These are phyloP conservation scores for Boletus reticuloceps DNA, from an alignment of 768 basidiomycete genomes.

Conservation along the genomic window DNA sequence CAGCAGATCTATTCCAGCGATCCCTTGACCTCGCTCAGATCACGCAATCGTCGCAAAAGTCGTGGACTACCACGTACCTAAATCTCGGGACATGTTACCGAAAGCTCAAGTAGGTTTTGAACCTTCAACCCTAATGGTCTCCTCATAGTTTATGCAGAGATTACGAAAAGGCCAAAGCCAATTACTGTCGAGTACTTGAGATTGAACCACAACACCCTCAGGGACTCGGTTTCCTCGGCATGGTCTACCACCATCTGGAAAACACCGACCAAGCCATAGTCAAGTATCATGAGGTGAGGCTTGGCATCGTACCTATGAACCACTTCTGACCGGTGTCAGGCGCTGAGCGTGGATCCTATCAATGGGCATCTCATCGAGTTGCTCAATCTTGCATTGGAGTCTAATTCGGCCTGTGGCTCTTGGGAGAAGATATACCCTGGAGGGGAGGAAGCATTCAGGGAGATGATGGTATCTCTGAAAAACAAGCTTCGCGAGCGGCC, in stretches of 20 bases:
- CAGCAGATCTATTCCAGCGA: slow-evolving; percentile 66
- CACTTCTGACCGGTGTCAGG: slow-evolving; percentile 37
- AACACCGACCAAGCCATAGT: slow-evolving; percentile 80
- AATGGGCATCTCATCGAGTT: slow-evolving; percentile 80
- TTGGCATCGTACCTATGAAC: not conserved
- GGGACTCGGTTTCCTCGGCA: slow-evolving; percentile 86
- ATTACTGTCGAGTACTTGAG: slow-evolving; percentile 79
- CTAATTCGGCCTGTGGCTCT: slow-evolving; percentile 31
- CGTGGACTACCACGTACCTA: slow-evolving; percentile 88
- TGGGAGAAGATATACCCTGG: slow-evolving; percentile 36
- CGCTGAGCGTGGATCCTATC: slow-evolving; percentile 78
- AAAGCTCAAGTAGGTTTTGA: slow-evolving; percentile 62
- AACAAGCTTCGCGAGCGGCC: slow-evolving; percentile 26
- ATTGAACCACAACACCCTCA: slow-evolving; percentile 82
- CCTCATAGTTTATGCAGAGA: slow-evolving; percentile 33
- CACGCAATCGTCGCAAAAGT: slow-evolving; percentile 78
- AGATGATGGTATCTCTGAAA: slow-evolving; percentile 33
- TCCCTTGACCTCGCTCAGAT: slow-evolving; percentile 81
- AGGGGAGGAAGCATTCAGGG: slow-evolving; percentile 32
- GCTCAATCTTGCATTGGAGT: slow-evolving; percentile 76
- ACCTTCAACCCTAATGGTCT: not conserved
- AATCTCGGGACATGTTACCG: slow-evolving; percentile 91
- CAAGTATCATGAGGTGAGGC: slow-evolving; percentile 85
- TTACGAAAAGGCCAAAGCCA: slow-evolving; percentile 62
- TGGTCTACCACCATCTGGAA: slow-evolving; percentile 76